phyloP scores from a whole-genome alignment of 768 basidiomycete genomes.

The Termitomyces sp. region DNA sequence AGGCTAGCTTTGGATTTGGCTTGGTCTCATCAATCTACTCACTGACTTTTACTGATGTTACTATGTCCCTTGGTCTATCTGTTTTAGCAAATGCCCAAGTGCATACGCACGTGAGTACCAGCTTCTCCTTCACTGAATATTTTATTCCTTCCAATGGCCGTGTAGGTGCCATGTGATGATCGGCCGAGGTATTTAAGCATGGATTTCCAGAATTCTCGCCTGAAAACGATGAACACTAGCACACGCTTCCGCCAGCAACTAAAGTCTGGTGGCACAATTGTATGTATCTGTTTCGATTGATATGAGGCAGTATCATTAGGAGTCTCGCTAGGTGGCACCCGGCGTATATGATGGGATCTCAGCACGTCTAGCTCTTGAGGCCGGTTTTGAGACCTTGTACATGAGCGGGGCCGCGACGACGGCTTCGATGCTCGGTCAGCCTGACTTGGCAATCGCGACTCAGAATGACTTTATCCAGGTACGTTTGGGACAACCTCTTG shows the following conservation, averaged over 20 bases:
- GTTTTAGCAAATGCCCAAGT: neutral
- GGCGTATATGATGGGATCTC: conserved; percentile 50
- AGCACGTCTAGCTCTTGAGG: conserved; percentile 46
- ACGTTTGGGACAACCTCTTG: neutral
- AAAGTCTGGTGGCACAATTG: conserved; percentile 2
- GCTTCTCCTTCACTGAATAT: neutral
- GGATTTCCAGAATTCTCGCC: neutral
- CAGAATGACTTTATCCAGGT: conserved; percentile 50
- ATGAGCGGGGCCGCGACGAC: conserved; percentile 49
- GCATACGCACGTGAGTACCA: neutral
- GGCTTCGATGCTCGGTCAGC: conserved; percentile 49
- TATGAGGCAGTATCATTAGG: neutral
- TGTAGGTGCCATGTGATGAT: neutral
- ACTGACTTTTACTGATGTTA: neutral
- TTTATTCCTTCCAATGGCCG: neutral
- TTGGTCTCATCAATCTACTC: no score
- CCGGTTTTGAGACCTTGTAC: conserved; percentile 47
- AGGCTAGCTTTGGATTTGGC: neutral
- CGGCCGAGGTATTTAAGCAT: neutral
- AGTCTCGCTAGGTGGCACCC: conserved; percentile 8
- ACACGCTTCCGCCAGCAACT: conserved; percentile 11
- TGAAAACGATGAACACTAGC: conserved; percentile 5
- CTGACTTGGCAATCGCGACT: conserved; percentile 51
- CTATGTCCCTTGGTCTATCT: neutral
- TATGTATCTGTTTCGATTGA: neutral